phyloP scores from a whole-genome alignment of 2,329 filamentous ascomycete species.

The Diplocarpon rosae region DNA sequence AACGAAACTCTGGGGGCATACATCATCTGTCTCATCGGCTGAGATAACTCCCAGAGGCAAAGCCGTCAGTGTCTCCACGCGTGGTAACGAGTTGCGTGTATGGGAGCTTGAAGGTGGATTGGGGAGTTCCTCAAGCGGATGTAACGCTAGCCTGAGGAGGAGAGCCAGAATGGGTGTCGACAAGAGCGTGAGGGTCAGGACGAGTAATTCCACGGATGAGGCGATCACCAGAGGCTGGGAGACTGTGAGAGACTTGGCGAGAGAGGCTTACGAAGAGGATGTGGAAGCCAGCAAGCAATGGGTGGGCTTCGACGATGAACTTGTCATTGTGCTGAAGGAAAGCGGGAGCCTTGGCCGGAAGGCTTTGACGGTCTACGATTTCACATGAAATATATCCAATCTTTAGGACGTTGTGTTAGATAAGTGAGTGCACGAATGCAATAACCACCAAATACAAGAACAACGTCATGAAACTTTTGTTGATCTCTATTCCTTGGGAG shows the following conservation, averaged over 20 bases:
- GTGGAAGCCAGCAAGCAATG: constrained; percentile 32
- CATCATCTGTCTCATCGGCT: constrained; percentile 55
- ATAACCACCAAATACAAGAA: no score
- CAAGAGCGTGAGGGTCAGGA: constrained; percentile 1
- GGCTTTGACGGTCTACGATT: constrained; percentile 57
- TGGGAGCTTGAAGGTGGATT: constrained; percentile 58
- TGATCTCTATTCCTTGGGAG: no score
- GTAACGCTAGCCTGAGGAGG: constrained; percentile 16
- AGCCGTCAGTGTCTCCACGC: constrained; percentile 54
- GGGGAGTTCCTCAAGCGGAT: constrained; percentile 12
- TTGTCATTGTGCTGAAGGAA: constrained; percentile 55
- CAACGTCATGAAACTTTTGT: no score
- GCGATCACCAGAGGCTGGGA: not conserved
- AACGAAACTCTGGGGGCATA: constrained; percentile 60
- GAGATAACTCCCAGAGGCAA: constrained; percentile 59
- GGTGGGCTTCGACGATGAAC: constrained; percentile 63
- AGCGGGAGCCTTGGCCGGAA: constrained; percentile 43
- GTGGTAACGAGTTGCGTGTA: constrained; percentile 48
- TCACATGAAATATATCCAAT: constrained; percentile 35
- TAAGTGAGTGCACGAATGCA: no score
- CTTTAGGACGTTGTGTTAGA: not conserved
- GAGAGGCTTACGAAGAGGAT: constrained; percentile 5
- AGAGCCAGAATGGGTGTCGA: not conserved
- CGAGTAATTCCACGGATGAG: not conserved
- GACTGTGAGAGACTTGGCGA: not conserved